Base-by-base conservation (phyloP, 75 land plant species). In the Cryptomeria japonica region DNA sequence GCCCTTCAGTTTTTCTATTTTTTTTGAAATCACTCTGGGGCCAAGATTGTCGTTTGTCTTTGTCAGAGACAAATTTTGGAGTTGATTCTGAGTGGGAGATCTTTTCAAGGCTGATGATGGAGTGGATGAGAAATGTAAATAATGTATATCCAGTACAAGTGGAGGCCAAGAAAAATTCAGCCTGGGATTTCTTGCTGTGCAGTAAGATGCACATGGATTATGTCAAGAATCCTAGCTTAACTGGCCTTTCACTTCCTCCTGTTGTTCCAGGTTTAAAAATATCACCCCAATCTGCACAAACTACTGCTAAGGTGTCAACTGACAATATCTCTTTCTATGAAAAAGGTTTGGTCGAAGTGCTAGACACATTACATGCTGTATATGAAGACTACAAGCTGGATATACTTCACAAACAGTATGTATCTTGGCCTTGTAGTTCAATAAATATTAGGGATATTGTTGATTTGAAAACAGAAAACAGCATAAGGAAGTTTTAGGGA, bases 301-400 rank as follows among this genome's bases (percentile, higher is more conserved):
- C 51, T 19, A 18, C 51, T 3, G 46, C 80, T 72, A 86, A 78
- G 64, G 46, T 84, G 12, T 73, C 58, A 51, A 86, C 78, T 47
- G 53, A 58, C 34, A 91, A 95, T 51, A 87, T 88, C 53, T 83
- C 94, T 79, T 93, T 90, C 51, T 91, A 91, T 90, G 47, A 83
- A 75, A 91, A 94, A 56, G 88, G 95, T 25, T 86, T 98, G 89
- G 84, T 38, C 32, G 96, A 94, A 85, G 90, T 90, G 31, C 90
- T 98, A 85, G 95, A 90, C 78, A 91, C 93, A 0, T 88, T 98
- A 82, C 99, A 98, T 93, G 95, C 96, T 49, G 88, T 97, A 14
- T 98, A 98, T 94, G 99, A 98, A 89, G 93, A 89, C 88, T 88
- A 94, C 89, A 98, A 98, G 88, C 94, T 98, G 8, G 94, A 97